Conservation (phyloP, 495 filamentous ascomycete genomes). For the Rusavskia elegans region DNA sequence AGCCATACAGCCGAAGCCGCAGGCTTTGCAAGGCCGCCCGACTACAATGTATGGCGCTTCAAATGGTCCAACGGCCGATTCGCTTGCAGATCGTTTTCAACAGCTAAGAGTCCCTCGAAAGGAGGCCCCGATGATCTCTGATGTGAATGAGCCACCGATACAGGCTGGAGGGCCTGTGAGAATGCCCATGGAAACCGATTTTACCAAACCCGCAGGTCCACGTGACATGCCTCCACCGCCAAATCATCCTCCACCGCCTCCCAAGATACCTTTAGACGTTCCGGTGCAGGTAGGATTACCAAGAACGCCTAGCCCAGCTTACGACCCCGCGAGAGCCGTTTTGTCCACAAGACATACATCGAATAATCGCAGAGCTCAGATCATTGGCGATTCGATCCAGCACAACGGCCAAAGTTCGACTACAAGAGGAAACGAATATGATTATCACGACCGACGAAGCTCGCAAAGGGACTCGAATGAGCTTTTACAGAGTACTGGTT, state of each 20-base stretch:
- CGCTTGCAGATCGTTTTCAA: constrained; percentile 42
- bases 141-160: neutral
- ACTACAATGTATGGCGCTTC: constrained; percentile 11
- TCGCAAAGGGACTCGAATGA: constrained; percentile 21
- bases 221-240: constrained; percentile 37
- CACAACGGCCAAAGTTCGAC: neutral
- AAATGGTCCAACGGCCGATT: constrained; percentile 13
- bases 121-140: neutral
- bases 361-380: neutral
- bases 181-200: constrained; percentile 20
- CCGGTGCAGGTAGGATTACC: constrained; percentile 42
- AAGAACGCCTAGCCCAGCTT: constrained; percentile 67
- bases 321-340: constrained; percentile 41
- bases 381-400: constrained; percentile 6
- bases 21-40: constrained; percentile 39
- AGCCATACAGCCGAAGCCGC: constrained; percentile 44
- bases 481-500: constrained; percentile 40
- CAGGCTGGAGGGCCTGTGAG: neutral
- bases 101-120: constrained; percentile 28
- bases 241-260: constrained; percentile 29
- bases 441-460: neutral
- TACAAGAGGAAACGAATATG: neutral
- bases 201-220: constrained; percentile 33
- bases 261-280: constrained; percentile 39
- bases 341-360: neutral